Percentiles rank a stretch among this genome's conserved stretches.
These are phyloP conservation scores for Neohortaea acidophila DNA, from an alignment of 495 filamentous ascomycete genomes.

Conservation along the genomic window DNA sequence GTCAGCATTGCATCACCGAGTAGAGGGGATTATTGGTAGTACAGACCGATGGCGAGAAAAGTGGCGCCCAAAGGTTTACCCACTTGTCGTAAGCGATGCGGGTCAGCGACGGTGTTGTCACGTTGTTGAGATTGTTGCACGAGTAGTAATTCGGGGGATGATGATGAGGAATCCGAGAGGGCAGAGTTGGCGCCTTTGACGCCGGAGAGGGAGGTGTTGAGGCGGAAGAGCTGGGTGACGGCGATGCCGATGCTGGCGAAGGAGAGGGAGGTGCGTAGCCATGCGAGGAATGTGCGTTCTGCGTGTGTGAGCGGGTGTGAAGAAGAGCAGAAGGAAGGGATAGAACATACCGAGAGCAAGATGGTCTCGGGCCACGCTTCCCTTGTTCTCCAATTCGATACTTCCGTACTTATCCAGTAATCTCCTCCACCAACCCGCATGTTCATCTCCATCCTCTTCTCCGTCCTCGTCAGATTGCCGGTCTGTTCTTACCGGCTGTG, in stretches of 20 bases:
- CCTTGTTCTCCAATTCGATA: constrained; percentile 91
- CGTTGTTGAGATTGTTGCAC: constrained; percentile 1
- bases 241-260: constrained; percentile 96
- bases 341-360: constrained; percentile 63
- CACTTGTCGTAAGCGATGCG: constrained; percentile 44
- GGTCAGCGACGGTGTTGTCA: constrained; percentile 2
- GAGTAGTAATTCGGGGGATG: constrained; percentile 1
- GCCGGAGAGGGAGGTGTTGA: constrained; percentile 52
- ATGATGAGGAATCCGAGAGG: constrained; percentile 10
- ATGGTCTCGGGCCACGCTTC: constrained; percentile 88
- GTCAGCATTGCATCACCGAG: background rate
- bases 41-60: constrained; percentile 55
- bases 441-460: constrained; percentile 15
- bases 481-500: constrained; percentile 1
- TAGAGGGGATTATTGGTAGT: background rate
- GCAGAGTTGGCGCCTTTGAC: constrained; percentile 5
- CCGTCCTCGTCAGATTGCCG: constrained; percentile 10
- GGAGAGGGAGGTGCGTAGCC: constrained; percentile 87
- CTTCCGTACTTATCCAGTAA: constrained; percentile 56
- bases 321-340: background rate
- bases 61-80: constrained; percentile 90
- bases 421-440: constrained; percentile 33
- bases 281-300: constrained; percentile 96
- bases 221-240: constrained; percentile 87
- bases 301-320: constrained; percentile 3